Evolutionary conservation across 2,329 filamentous ascomycete genomes (phyloP), one percentile per base, ranked within the genome.

Genomic region (Nothomitra cinnamomea): DNA sequence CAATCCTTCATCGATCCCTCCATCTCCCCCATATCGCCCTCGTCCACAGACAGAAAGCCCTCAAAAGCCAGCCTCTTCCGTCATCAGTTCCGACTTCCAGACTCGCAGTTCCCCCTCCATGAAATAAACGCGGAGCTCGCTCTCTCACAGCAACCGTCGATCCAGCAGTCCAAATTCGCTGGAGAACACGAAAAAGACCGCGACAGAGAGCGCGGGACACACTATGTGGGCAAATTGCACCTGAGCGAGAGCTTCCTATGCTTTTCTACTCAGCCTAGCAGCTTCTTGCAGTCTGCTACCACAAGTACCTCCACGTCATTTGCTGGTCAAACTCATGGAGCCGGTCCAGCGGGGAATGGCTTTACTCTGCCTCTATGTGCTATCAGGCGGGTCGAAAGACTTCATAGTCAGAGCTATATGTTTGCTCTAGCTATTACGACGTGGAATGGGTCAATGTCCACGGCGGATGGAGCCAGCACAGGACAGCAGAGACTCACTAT

Each of bases 111-210:
- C 58, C 92, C 92, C 54, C 77, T 96, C 55, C 88, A 94, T 70
- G 92, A 98, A 73, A 95, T 98, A 70, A 88, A 85, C 57, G 89
- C 92, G 64, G 92, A 98, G 72, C 79, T 98, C 56, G 94, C 88
- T 54, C 85, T 98, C 56, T 82, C 83, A 54, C 81, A 79, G 57
- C 79, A 83, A 54, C 81, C 79, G 57, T 79, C 79, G 58, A 85
- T 83, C 67, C 77, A 72, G 60, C 66, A 62, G 58, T 61, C 63
- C 2, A 58, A 58, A 8, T 55, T 62, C 1, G 54, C 63, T n/a
- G 81, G 76, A 56, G 78, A 82, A 50, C 82, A 83, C 56, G 85
- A 87, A 60, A 82, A 82, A 66, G 77, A 82, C 58, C 78, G 78
- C 59, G 74, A 77, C 55, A 61, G 70, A 54, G 80, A 82, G 55